Conservation (phyloP, 805 yeast species). For the Blastobotrys peoriensis region DNA sequence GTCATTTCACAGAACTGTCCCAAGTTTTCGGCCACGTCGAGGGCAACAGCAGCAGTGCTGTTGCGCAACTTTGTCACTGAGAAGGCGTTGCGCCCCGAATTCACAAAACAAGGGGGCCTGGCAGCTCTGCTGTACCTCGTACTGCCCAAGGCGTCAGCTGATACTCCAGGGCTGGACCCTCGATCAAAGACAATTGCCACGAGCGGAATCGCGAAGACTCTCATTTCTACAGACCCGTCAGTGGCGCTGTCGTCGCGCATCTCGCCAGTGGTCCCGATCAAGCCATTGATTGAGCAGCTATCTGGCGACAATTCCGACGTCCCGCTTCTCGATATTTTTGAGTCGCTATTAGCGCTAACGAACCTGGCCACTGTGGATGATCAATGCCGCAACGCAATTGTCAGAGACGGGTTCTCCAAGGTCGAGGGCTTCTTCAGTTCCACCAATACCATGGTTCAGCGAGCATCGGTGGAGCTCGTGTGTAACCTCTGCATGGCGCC, state of each 20-base stretch:
- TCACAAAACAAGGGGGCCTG: conserved; percentile 33
- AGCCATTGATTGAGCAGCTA: conserved; percentile 29
- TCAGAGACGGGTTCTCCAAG: conserved; percentile 39
- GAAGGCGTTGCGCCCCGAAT: conserved; percentile 20
- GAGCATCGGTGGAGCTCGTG: conserved; percentile 57
- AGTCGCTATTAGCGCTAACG: conserved; percentile 59
- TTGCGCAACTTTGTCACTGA: conserved; percentile 28
- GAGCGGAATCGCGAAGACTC: conserved; percentile 30
- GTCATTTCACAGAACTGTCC: conserved; percentile 20
- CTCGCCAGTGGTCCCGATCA: conserved; percentile 27
- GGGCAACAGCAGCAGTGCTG: conserved; percentile 23
- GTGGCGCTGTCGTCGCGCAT: conserved; percentile 30
- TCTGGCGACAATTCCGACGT: conserved; percentile 18
- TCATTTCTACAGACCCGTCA: conserved; percentile 32
- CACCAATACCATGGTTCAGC: conserved; percentile 45
- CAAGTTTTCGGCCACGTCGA: conserved; percentile 20
- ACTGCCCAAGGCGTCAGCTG: conserved; percentile 12
- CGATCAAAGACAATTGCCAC: conserved; percentile 20
- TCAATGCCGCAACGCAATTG: conserved; percentile 35
- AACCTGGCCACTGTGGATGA: conserved; percentile 51
- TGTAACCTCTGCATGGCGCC: conserved; percentile 48
- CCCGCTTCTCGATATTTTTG: conserved; percentile 39
- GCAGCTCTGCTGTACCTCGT: conserved; percentile 27
- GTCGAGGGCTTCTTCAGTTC: conserved; percentile 42
- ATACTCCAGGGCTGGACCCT: conserved; percentile 9